phyloP scores from a whole-genome alignment of 2,329 filamentous ascomycete species.

The Atkinsonella texensis region DNA sequence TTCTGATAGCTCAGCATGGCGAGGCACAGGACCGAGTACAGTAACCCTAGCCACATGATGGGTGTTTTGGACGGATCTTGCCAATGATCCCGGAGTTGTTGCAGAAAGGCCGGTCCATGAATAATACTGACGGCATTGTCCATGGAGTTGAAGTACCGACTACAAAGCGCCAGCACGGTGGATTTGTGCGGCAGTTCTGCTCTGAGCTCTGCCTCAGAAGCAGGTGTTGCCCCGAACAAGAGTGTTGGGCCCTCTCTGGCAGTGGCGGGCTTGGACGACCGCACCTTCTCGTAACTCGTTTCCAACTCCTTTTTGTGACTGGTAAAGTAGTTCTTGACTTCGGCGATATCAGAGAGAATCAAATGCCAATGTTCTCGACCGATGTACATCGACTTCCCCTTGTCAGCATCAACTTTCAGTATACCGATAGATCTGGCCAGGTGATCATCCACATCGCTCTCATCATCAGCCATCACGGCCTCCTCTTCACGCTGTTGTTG shows the following conservation, averaged over 20 bases:
- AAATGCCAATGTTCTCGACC: constrained; percentile 78
- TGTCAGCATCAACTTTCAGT: constrained; percentile 67
- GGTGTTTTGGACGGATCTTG: constrained; percentile 59
- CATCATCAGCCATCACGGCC: constrained; percentile 38
- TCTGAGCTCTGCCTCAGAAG: constrained; percentile 65
- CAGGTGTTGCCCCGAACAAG: constrained; percentile 61
- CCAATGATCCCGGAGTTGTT: constrained; percentile 56
- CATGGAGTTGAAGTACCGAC: constrained; percentile 80
- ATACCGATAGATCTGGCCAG: constrained; percentile 65
- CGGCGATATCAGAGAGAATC: constrained; percentile 69
- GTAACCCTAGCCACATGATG: constrained; percentile 65
- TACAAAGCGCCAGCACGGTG: constrained; percentile 72
- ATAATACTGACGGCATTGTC: constrained; percentile 61
- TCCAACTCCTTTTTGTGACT: constrained; percentile 83
- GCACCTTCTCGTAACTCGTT: constrained; percentile 65
- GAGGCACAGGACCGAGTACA: constrained; percentile 66
- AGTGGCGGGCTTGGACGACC: constrained; percentile 50
- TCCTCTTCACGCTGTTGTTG: constrained; percentile 46
- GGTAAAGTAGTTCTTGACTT: constrained; percentile 84
- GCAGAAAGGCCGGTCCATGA: constrained; percentile 75
- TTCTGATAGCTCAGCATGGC: constrained; percentile 70
- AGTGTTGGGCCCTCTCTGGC: constrained; percentile 60
- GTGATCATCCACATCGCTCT: constrained; percentile 59
- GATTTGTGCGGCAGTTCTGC: constrained; percentile 69
- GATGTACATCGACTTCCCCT: constrained; percentile 68